phyloP scores from a whole-genome alignment of 352 stramenopile genomes.

The Peronospora tabacina region DNA sequence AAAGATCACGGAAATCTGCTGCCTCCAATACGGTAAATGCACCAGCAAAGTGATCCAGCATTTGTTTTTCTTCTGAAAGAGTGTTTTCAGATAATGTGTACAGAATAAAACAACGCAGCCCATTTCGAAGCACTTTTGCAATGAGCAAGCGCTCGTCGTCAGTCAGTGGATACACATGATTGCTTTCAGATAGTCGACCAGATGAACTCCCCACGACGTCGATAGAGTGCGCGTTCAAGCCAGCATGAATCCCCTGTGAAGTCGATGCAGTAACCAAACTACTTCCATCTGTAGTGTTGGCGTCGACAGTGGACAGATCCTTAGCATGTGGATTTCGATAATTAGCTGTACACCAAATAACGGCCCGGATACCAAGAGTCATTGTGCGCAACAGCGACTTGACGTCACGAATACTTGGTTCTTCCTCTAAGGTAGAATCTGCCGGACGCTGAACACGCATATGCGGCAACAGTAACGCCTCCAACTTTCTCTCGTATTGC shows the following conservation, averaged over 20 bases:
- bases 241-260: slow-evolving; percentile 15
- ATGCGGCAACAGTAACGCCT: slow-evolving; percentile 50
- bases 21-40: slow-evolving; percentile 95
- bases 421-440: slow-evolving; percentile 62
- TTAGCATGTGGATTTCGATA: slow-evolving; percentile 85
- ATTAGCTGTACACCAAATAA: slow-evolving; percentile 97
- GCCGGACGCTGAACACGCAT: slow-evolving; percentile 38
- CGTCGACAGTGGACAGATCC: slow-evolving; percentile 74
- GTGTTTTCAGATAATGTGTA: slow-evolving; percentile 88
- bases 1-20: slow-evolving; percentile 89
- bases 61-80: slow-evolving; percentile 89
- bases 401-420: slow-evolving; percentile 82
- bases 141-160: slow-evolving; percentile 90
- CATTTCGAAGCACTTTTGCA: slow-evolving; percentile 90
- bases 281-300: slow-evolving; percentile 32
- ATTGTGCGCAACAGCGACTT: slow-evolving; percentile 94
- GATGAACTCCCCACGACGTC: slow-evolving; percentile 15
- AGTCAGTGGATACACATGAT: slow-evolving; percentile 83
- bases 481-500: slow-evolving; percentile 67
- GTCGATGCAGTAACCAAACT: slow-evolving; percentile 15
- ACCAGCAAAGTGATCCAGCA: slow-evolving; percentile 94
- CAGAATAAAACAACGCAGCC: slow-evolving; percentile 89
- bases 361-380: slow-evolving; percentile 95
- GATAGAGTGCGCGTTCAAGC: slow-evolving; percentile 17
- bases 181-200: slow-evolving; percentile 14